Evolutionary conservation across 768 basidiomycete species (phyloP).

Genomic region (Tricholomella constricta): DNA sequence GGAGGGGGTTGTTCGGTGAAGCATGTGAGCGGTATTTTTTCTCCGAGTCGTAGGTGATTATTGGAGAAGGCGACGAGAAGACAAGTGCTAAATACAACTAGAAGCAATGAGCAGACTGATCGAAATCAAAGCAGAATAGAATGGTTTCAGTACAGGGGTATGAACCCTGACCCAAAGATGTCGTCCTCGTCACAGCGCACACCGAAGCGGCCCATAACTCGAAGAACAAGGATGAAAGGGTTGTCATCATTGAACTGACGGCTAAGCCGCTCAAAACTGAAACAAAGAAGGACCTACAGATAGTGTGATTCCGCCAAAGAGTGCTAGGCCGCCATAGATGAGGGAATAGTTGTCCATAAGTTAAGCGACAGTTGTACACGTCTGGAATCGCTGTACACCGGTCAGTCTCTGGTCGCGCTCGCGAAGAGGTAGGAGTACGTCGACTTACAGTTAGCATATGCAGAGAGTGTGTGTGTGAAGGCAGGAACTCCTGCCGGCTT

Average conservation of each 20-base stretch:
- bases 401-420: constrained; percentile 1
- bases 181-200: constrained; percentile 72
- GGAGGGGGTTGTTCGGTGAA: constrained; percentile 55
- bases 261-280: not conserved
- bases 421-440: not conserved
- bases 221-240: constrained; percentile 94
- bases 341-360: constrained; percentile 32
- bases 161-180: constrained; percentile 48
- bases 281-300: constrained; percentile 36
- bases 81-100: constrained; percentile 74
- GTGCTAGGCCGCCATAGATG: constrained; percentile 37
- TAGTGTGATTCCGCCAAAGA: constrained; percentile 32
- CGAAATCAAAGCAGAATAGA: not conserved
- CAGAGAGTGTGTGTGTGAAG: constrained; percentile 1
- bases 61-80: constrained; percentile 72
- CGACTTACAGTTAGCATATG: constrained; percentile 18
- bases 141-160: constrained; percentile 41
- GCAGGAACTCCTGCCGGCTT: constrained; percentile 3
- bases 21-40: constrained; percentile 62
- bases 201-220: constrained; percentile 62
- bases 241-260: constrained; percentile 50
- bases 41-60: constrained; percentile 66
- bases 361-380: constrained; percentile 11
- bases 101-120: constrained; percentile 22
- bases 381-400: constrained; percentile 1